Percentiles rank a stretch among this genome's conserved stretches.
phyloP scores from a whole-genome alignment of 108 stramenopile species.

The Thalassiosira profunda region DNA sequence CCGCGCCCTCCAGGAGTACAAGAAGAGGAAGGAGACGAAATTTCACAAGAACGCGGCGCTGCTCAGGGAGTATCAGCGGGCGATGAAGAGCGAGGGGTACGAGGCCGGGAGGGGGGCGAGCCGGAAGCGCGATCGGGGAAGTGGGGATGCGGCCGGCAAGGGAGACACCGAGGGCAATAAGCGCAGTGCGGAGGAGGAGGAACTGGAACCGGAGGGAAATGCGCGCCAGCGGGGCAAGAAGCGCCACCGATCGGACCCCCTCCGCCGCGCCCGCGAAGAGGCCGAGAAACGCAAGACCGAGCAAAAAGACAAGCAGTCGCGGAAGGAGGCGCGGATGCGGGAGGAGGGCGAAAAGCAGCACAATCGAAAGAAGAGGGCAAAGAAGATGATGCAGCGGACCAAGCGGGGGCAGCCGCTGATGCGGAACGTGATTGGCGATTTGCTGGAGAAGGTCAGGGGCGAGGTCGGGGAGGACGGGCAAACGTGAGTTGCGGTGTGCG shows the following conservation, averaged over 20 bases:
- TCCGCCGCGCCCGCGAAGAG: constrained; percentile 49
- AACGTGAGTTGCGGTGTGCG: too few relatives aligned
- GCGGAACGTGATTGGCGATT: constrained; percentile 74
- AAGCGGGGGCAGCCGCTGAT: constrained; percentile 83
- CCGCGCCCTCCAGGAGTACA: constrained; percentile 69
- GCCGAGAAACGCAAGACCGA: constrained; percentile 38
- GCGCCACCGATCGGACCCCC: constrained; percentile 47
- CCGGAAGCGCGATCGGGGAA: constrained; percentile 48
- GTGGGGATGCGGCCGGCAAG: not conserved
- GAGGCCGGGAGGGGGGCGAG: constrained; percentile 76
- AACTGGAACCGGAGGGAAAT: not conserved
- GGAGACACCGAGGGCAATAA: not conserved
- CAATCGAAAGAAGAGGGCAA: constrained; percentile 54
- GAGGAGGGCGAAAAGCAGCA: constrained; percentile 39
- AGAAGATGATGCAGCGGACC: constrained; percentile 60
- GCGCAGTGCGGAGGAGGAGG: constrained; percentile 3
- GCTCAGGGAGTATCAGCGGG: constrained; percentile 62
- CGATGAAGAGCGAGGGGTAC: constrained; percentile 75
- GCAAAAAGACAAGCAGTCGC: constrained; percentile 15
- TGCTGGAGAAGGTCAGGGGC: constrained; percentile 65
- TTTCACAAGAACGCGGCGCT: constrained; percentile 63
- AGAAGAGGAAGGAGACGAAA: constrained; percentile 63
- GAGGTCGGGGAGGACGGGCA: constrained; percentile 17
- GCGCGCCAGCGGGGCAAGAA: constrained; percentile 13
- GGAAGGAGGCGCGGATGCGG: constrained; percentile 41